These are phyloP conservation scores for Oidiodendron maius DNA, from an alignment of 495 filamentous ascomycete genomes.

Conservation along the genomic window DNA sequence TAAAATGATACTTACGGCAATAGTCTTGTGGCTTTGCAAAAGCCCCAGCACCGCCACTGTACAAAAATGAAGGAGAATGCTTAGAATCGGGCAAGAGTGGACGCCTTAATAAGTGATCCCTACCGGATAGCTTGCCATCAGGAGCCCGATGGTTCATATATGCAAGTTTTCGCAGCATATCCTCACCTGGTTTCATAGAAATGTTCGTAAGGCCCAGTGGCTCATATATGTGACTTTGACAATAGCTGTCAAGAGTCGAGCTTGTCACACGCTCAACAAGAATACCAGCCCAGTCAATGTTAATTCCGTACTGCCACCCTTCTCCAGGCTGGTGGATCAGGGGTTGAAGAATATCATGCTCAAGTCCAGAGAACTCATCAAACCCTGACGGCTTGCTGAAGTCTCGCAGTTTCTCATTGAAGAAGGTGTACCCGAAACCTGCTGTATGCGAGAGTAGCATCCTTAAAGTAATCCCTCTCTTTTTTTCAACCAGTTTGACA, in stretches of 20 bases:
- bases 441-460: conserved; percentile 56
- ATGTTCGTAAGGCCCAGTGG: conserved; percentile 44
- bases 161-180: conserved; percentile 42
- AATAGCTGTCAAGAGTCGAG: conserved; percentile 47
- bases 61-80: conserved; percentile 29
- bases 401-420: conserved; percentile 43
- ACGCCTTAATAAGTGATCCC: conserved; percentile 40
- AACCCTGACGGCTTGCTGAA: conserved; percentile 40
- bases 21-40: conserved; percentile 51
- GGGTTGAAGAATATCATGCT: conserved; percentile 39
- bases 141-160: conserved; percentile 37
- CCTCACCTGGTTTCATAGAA: conserved; percentile 39
- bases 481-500: conserved; percentile 40
- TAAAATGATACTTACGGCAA: conserved; percentile 29
- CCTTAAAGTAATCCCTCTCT: conserved; percentile 44
- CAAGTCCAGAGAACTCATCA: conserved; percentile 47
- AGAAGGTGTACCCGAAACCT: conserved; percentile 47
- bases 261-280: conserved; percentile 44
- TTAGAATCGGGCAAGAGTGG: conserved; percentile 32
- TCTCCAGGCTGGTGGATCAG: conserved; percentile 52
- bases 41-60: conserved; percentile 50
- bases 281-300: conserved; percentile 55
- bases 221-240: conserved; percentile 46
- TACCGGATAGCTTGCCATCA: conserved; percentile 30
- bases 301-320: conserved; percentile 47